These are phyloP conservation scores for Endocalyx cinctus DNA, from an alignment of 2,329 filamentous ascomycete genomes.

Conservation along the genomic window DNA sequence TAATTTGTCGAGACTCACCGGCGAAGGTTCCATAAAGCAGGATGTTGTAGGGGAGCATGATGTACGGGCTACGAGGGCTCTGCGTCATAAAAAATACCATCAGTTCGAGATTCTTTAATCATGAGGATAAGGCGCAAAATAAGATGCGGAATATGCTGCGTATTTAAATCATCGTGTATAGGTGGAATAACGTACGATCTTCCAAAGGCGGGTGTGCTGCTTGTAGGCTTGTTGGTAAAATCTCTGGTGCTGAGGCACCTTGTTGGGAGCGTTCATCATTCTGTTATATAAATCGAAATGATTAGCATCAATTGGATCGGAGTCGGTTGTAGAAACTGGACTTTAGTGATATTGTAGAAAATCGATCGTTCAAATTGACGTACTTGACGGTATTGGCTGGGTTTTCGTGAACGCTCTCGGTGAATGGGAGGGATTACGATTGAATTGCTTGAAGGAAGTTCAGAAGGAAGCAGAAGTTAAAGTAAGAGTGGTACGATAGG, in stretches of 20 bases:
- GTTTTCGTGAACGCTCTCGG: too few species aligned
- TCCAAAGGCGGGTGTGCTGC: slow-evolving; percentile 66
- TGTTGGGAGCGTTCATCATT: slow-evolving; percentile 69
- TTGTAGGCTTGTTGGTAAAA: slow-evolving; percentile 71
- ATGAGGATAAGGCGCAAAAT: slow-evolving; percentile 1
- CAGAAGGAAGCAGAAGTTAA: slow-evolving; percentile 12
- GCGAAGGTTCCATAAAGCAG: slow-evolving; percentile 58
- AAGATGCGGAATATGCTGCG: too few species aligned
- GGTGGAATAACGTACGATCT: slow-evolving; percentile 73
- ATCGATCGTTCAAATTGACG: too few species aligned
- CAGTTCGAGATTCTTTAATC: slow-evolving; percentile 10
- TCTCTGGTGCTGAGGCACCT: slow-evolving; percentile 69
- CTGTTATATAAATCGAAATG: too few species aligned
- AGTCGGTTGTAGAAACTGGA: too few species aligned
- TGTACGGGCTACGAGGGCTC: slow-evolving; percentile 59
- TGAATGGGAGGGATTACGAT: background rate
- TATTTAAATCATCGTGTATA: too few species aligned
- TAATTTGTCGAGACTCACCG: slow-evolving; percentile 53
- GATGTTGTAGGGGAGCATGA: slow-evolving; percentile 66
- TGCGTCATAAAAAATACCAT: slow-evolving; percentile 35
- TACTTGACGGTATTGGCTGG: too few species aligned
- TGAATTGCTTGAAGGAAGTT: background rate
- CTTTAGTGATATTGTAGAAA: too few species aligned
- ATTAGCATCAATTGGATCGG: slow-evolving; percentile 29
- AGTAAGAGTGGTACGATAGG: slow-evolving; percentile 10